phyloP scores from a whole-genome alignment of 2,329 filamentous ascomycete species.

The Clonostachys chloroleuca region DNA sequence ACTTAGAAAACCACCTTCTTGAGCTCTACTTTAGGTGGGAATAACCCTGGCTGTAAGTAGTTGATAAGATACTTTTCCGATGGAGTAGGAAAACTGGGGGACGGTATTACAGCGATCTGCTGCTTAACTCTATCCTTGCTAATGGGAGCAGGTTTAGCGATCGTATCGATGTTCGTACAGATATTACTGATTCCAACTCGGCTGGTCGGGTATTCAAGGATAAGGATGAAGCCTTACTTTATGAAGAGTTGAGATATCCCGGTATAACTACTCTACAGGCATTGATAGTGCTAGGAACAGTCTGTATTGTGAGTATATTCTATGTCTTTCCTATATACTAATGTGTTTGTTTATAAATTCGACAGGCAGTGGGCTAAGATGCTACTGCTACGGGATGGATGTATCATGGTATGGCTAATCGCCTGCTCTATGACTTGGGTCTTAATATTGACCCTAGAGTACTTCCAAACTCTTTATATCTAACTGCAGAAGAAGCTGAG shows the following conservation, averaged over 20 bases:
- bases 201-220: background rate
- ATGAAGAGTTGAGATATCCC: background rate
- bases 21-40: background rate
- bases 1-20: background rate
- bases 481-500: background rate
- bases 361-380: background rate
- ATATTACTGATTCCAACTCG: background rate
- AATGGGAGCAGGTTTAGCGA: background rate
- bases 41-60: background rate
- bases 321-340: background rate
- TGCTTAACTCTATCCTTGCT: background rate
- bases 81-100: background rate
- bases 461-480: background rate
- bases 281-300: background rate
- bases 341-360: background rate
- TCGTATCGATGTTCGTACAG: background rate
- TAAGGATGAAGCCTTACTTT: background rate
- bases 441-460: background rate
- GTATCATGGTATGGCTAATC: background rate
- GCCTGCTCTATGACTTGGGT: background rate
- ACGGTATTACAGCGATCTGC: background rate
- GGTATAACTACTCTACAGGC: background rate
- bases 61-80: background rate
- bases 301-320: background rate
- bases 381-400: background rate